Base-by-base conservation (phyloP, 805 yeast species). In the Debaryomyces castellii region DNA sequence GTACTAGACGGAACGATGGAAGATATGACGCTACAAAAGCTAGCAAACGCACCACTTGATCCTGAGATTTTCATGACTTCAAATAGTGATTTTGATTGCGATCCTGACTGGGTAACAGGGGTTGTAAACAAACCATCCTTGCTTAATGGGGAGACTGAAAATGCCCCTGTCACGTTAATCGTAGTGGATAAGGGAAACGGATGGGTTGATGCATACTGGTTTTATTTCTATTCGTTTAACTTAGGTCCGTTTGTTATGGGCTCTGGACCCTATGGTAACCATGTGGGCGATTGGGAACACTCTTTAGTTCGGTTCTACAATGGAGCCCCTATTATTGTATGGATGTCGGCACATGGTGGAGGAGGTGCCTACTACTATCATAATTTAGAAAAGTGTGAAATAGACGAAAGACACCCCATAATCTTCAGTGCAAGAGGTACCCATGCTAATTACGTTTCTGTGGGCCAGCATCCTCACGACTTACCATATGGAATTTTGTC, bases 291-390 rank as follows among this genome's bases (percentile, higher is more conserved):
- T 69, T 92, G 99, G 99, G 99, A 92, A 57, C 99, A 92, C 63
- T 82, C 95, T 1, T 67, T 92, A 28, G 92, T 90, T 11, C 73
- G 99, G 21, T 92, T 89, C 60, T 80, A 83, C 57, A 77, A 85
- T 2, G 96, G 96, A 1, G 67, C 74, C 47, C 98, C 99, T 0
- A 74, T 83, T 10, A 78, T 86, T 43, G 81, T 91, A 17, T 92
- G 98, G 98, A 87, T 94, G 95, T 85, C 95, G 23, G 98, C 97
- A 0, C 99, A 92, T 65, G 96, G 97, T 1, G 97, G 98, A 10
- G 99, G 99, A 6, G 85, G 90, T 24, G 97, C 96, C 0, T 92
- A 85, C 61, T 75, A 76, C 50, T 91, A 83, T 62, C 74, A 78
- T n/a, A 85, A 89, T 20, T 65, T 91, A 44, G 96, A 89, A 60